phyloP scores from a whole-genome alignment of 2,329 filamentous ascomycete species.

The Trichophyton benhamiae region DNA sequence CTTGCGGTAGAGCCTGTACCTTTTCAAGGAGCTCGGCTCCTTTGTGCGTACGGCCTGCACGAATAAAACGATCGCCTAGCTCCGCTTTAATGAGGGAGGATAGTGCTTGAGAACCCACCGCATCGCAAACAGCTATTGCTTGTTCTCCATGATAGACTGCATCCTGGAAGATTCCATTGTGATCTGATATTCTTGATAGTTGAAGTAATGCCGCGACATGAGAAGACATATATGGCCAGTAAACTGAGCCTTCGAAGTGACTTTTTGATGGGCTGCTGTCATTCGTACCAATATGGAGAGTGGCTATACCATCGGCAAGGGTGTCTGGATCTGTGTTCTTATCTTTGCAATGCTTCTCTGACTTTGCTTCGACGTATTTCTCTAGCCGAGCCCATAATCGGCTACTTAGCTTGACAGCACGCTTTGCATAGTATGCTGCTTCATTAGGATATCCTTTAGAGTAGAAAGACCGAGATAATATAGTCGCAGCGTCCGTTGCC shows the following conservation, averaged over 20 bases:
- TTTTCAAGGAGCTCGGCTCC: slow-evolving; percentile 46
- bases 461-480: slow-evolving; percentile 55
- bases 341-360: slow-evolving; percentile 18
- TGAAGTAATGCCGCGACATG: slow-evolving; percentile 61
- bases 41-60: slow-evolving; percentile 39
- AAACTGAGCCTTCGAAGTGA: slow-evolving; percentile 49
- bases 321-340: slow-evolving; percentile 23
- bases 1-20: slow-evolving; percentile 44
- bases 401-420: slow-evolving; percentile 38
- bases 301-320: slow-evolving; percentile 29
- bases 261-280: slow-evolving; percentile 18
- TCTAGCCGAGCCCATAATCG: slow-evolving; percentile 42
- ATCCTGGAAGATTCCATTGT: slow-evolving; percentile 77
- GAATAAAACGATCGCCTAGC: slow-evolving; percentile 38
- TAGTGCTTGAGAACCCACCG: slow-evolving; percentile 50
- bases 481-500: slow-evolving; percentile 48
- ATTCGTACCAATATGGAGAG: slow-evolving; percentile 27
- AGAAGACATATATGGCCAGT: slow-evolving; percentile 67
- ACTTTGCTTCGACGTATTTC: slow-evolving; percentile 28
- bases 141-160: slow-evolving; percentile 80
- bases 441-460: slow-evolving; percentile 38
- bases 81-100: slow-evolving; percentile 37
- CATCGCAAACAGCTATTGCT: slow-evolving; percentile 61
- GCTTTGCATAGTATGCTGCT: slow-evolving; percentile 38
- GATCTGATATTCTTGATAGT: slow-evolving; percentile 64